Evolutionary conservation across 1,284 basidiomycete species (phyloP), one percentile per base, ranked within the genome.

Genomic region (Omphalotus olearius): DNA sequence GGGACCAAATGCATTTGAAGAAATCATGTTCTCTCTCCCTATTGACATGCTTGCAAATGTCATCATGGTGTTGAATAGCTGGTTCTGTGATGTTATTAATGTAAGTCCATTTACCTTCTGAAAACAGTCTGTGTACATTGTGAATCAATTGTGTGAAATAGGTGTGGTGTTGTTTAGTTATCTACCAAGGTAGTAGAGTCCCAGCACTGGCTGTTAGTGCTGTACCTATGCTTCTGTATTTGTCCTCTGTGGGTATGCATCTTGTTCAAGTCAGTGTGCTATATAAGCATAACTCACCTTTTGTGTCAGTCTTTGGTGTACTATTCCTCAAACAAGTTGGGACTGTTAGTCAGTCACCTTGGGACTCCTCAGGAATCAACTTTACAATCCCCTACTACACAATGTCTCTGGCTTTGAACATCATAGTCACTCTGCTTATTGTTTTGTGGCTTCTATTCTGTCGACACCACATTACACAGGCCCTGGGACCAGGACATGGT

Each of bases 41-140:
- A 53, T 66, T 17, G 62, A 64, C 44, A 60, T 56, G 30, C 46
- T 64, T 1, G 65, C 62, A 4, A 68, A 68, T 44, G 62, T 59
- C 4, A 52, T 52, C 3, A 60, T 61, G 50, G 57, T 64, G 5
- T 38, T 69, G 17, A 54, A 58, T 7, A 61, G 59, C 40, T 66
- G 61, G 60, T 47, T 66, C 13, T 61, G 62, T 14, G 67, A 70
- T 49, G 52, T 58, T 11, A 54, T 70, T 13, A 55, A 68, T 47
- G 67, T 65, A 52, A 20, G 61, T 39, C 4, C 44, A 10, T 36
- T 20, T 13, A 20, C 25, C 42, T 14, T 6, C 6, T 26, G 5
- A 23, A 23, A 3, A 3, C 23, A 10, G 2, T 33, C 30, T 33
- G 30, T 9, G 3, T 13, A 9, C 7, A 10, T 9, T 33, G 30